Conservation (phyloP, 352 stramenopile species). For the Stephanocyclus meneghinianus region DNA sequence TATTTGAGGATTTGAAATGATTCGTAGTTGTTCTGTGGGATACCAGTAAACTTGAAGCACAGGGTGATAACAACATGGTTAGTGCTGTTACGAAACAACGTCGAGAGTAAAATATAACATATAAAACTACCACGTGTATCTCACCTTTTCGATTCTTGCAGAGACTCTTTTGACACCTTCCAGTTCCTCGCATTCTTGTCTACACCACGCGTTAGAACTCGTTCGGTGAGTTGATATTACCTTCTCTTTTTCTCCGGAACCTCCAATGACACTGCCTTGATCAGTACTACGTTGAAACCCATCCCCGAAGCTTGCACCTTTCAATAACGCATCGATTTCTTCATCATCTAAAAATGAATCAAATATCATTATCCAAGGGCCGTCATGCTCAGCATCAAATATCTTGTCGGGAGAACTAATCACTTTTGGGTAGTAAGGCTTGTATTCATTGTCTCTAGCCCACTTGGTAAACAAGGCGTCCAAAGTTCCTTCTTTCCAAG, state of each 20-base stretch:
- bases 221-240: conserved; percentile 43
- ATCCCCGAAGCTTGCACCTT: conserved; percentile 46
- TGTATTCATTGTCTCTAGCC: conserved; percentile 18
- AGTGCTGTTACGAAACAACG: neutral
- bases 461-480: conserved; percentile 58
- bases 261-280: conserved; percentile 52
- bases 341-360: conserved; percentile 80
- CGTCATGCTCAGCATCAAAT: conserved; percentile 32
- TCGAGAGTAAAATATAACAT: neutral
- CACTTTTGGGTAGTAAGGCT: conserved; percentile 40
- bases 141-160: conserved; percentile 59
- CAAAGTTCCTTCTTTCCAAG: conserved; percentile 46
- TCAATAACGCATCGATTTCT: conserved; percentile 73
- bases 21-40: conserved; percentile 65
- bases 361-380: conserved; percentile 82
- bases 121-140: neutral
- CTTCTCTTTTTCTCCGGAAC: conserved; percentile 61
- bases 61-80: neutral
- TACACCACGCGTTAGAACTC: conserved; percentile 66
- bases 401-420: conserved; percentile 31
- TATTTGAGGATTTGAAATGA: conserved; percentile 68
- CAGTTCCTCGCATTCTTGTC: conserved; percentile 66
- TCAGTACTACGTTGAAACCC: conserved; percentile 70
- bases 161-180: conserved; percentile 45
- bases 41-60: conserved; percentile 45